Evolutionary conservation across 495 filamentous ascomycete species (phyloP), one percentile per base, ranked within the genome.

Genomic region (Hyaloscypha finlandica): DNA sequence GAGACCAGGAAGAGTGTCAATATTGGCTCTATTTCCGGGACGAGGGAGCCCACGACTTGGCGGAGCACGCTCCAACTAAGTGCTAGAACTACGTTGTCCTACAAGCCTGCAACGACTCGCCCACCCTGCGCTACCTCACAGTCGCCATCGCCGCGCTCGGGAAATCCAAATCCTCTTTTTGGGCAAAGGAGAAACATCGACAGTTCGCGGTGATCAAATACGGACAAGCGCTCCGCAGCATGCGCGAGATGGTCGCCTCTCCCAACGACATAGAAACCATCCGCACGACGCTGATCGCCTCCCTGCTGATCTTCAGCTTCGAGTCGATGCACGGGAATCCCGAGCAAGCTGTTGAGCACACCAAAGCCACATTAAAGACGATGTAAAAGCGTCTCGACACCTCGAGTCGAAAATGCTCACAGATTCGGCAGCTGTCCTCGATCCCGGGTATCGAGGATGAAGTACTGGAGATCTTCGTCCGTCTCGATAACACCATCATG

Each of bases 71-170:
- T 55, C 76, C 80, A 58, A 85, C 83, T 4, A 81, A 79, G 4
- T 85, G 89, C 63, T 90, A 85, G 86, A 80, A 77, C 19, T 78
- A 71, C 57, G 76, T 75, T 6, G 77, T 89, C 22, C 75, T 88
- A 48, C 84, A 86, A 70, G 84, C 84, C 63, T 86, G 83, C 48
- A 79, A 84, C 52, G 80, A 81, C 22, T 85, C 89, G 71, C 79
- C 87, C 4, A 77, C 84, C 8, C 84, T 90, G 57, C 80, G 83
- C 12, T 85, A 89, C 70, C 85, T 88, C 12, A 80, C 87, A 1
- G 78, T 88, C 11, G 86, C 88, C 35, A 75, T 90, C n/a, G 84
- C 84, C 37, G 84, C 86, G 0, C 76, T 88, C 20, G 87, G 33
- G 6, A 68, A 64, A 60, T 57, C 66, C 22, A 42, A 53, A 20